Evolutionary conservation across 2,329 filamentous ascomycete genomes (phyloP).

Genomic region (Fusarium praegraminearum): DNA sequence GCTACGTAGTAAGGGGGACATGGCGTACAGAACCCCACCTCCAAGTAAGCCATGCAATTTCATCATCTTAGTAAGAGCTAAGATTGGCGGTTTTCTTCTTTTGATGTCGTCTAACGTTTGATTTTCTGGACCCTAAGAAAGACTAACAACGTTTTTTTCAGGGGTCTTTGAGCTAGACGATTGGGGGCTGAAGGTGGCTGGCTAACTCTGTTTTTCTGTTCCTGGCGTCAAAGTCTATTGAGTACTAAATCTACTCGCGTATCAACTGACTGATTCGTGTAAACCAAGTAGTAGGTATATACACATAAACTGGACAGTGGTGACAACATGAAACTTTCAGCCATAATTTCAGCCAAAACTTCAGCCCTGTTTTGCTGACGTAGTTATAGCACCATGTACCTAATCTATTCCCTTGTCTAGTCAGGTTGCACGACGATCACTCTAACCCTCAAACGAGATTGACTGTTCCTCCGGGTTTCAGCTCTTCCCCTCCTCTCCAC

Average conservation of each 20-base stretch:
- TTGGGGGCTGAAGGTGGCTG: background rate
- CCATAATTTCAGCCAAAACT: too few relatives aligned
- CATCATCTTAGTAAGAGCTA: slow-evolving; percentile 11
- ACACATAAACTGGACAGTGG: too few relatives aligned
- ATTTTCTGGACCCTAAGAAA: background rate
- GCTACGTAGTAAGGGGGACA: slow-evolving; percentile 20
- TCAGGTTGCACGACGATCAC: slow-evolving; percentile 17
- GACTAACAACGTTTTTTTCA: background rate
- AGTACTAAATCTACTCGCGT: background rate
- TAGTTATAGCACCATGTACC: slow-evolving; percentile 2
- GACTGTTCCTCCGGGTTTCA: slow-evolving; percentile 28
- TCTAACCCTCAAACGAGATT: slow-evolving; percentile 15
- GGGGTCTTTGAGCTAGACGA: background rate
- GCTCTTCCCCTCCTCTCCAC: slow-evolving; percentile 2
- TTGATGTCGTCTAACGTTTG: background rate
- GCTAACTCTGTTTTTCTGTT: background rate
- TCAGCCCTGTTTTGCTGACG: slow-evolving; percentile 26
- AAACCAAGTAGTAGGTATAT: too few relatives aligned
- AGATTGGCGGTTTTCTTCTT: slow-evolving; percentile 8
- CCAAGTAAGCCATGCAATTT: slow-evolving; percentile 10
- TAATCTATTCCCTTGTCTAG: slow-evolving; percentile 2
- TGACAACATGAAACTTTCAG: slow-evolving; percentile 13
- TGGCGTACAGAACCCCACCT: slow-evolving; percentile 19
- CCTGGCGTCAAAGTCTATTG: background rate
- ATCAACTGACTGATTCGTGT: background rate